Evolutionary conservation across 768 basidiomycete genomes (phyloP), one percentile per base, ranked within the genome.

Genomic region (Artomyces pyxidatus): DNA sequence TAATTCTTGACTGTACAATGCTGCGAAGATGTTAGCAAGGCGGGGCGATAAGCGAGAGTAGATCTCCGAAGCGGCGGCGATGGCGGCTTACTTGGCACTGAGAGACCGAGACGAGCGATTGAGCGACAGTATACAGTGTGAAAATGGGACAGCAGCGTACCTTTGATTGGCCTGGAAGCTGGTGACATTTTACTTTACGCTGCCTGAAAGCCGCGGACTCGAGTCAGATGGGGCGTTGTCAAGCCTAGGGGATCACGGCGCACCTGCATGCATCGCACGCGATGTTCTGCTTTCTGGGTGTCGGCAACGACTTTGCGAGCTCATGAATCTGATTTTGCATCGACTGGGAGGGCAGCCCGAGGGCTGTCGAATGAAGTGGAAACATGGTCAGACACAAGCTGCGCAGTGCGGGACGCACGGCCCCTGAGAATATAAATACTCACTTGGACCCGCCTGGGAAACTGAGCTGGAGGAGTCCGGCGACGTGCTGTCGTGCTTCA

Each of bases 181-280:
- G 79, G 68, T 88, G 80, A 62, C 90, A 93, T 65, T 90, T 91
- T 57, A 93, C 90, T 71, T 93, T 93, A 55, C 90, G 77, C 32
- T 85, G 74, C 68, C 89, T 88, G 58, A 49, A 26, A 40, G 25
- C 22, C 42, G 14, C 35, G 44, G 49, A 35, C 3, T 41, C 44
- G 55, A 50, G 49, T 22, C 16, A 22, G 9, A n/a, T 26, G 35
- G 45, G 2, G 56, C 51, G 53, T 49, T 57, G 56, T 40, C 28
- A 4, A 25, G 48, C 38, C 49, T 52, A 37, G 37, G n/a, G 35
- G 26, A 32, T 42, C 29, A 10, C 37, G 48, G 55, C 69, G 50
- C 6, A 84, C 86, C 86, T 85, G 80, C 91, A 94, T 45, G 86
- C 86, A 71, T 94, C 91, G 66, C 91, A 94, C 23, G 92, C 91